These are phyloP conservation scores for Lecanosticta acicola DNA, from an alignment of 2,329 filamentous ascomycete genomes.

Conservation along the genomic window DNA sequence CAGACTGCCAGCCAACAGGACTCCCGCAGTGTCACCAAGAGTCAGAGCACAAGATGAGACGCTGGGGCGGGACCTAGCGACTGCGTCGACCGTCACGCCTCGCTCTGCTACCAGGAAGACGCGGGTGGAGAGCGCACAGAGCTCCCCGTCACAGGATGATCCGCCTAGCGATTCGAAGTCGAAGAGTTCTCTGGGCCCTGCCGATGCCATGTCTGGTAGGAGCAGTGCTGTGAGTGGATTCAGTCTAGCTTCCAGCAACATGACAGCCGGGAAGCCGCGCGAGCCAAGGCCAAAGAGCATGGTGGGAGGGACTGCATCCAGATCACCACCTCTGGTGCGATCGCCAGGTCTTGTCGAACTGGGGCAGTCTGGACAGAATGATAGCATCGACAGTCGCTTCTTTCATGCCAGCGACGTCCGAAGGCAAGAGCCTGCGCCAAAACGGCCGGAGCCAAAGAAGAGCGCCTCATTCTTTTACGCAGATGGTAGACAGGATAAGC, in stretches of 20 bases:
- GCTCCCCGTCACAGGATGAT: constrained; percentile 43
- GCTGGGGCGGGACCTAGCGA: constrained; percentile 42
- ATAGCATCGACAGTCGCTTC: constrained; percentile 60
- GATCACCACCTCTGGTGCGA: constrained; percentile 32
- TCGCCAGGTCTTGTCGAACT: constrained; percentile 32
- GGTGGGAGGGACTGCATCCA: constrained; percentile 28
- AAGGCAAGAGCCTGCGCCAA: constrained; percentile 26
- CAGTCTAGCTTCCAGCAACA: constrained; percentile 8
- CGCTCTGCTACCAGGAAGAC: constrained; percentile 68
- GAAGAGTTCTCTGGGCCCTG: constrained; percentile 5
- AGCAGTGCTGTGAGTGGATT: constrained; percentile 15
- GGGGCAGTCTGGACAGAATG: constrained; percentile 11
- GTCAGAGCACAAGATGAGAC: constrained; percentile 34
- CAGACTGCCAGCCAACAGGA: constrained; percentile 30
- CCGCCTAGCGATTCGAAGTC: constrained; percentile 12
- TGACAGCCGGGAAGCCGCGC: constrained; percentile 6
- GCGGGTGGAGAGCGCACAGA: constrained; percentile 62
- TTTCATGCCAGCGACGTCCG: constrained; percentile 80
- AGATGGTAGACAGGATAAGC: constrained; percentile 43
- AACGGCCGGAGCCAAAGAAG: constrained; percentile 40
- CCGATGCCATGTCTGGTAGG: constrained; percentile 14
- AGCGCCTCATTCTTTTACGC: constrained; percentile 48
- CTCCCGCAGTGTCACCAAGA: constrained; percentile 35
- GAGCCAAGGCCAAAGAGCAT: constrained; percentile 34
- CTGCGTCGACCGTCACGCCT: constrained; percentile 62